A percentile compares a stretch with the other conserved stretches of the same genome.
These are phyloP conservation scores for Trifolium subterraneum DNA, from an alignment of 306 rosid genomes.

Conservation along the genomic window DNA sequence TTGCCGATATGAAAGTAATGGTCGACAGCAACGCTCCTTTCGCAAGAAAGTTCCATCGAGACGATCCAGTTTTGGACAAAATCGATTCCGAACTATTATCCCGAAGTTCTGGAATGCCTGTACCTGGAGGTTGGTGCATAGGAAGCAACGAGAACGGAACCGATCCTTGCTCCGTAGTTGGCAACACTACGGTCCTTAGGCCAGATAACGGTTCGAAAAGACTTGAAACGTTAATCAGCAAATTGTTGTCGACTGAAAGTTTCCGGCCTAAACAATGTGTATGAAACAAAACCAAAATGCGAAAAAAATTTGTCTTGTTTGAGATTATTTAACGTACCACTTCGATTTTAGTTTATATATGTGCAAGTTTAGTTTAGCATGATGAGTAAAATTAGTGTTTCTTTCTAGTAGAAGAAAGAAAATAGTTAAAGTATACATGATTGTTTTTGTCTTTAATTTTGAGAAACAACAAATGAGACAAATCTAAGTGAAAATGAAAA, in stretches of 20 bases:
- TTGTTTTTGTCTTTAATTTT: slow-evolving; percentile 23
- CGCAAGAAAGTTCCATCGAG: slow-evolving; percentile 82
- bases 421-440: slow-evolving; percentile 47
- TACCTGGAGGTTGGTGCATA: slow-evolving; percentile 97
- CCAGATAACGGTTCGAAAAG: slow-evolving; percentile 83
- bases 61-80: slow-evolving; percentile 81
- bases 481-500: slow-evolving; percentile 48
- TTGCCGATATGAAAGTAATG: slow-evolving; percentile 71
- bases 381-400: slow-evolving; percentile 41
- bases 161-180: slow-evolving; percentile 75
- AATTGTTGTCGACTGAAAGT: slow-evolving; percentile 66
- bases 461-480: slow-evolving; percentile 47
- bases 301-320: slow-evolving; percentile 1
- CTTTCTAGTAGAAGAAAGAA: slow-evolving; percentile 45
- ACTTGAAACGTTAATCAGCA: slow-evolving; percentile 71
- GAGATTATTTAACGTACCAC: slow-evolving; percentile 41
- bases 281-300: slow-evolving; percentile 45
- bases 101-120: slow-evolving; percentile 69
- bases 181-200: slow-evolving; percentile 66
- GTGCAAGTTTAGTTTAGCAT: slow-evolving; percentile 50
- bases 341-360: slow-evolving; percentile 43
- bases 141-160: slow-evolving; percentile 81
- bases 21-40: slow-evolving; percentile 86
- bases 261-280: slow-evolving; percentile 88
- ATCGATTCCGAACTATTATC: slow-evolving; percentile 73